phyloP scores from a whole-genome alignment of 257 asterid genomes.

The Solanum chilense region DNA sequence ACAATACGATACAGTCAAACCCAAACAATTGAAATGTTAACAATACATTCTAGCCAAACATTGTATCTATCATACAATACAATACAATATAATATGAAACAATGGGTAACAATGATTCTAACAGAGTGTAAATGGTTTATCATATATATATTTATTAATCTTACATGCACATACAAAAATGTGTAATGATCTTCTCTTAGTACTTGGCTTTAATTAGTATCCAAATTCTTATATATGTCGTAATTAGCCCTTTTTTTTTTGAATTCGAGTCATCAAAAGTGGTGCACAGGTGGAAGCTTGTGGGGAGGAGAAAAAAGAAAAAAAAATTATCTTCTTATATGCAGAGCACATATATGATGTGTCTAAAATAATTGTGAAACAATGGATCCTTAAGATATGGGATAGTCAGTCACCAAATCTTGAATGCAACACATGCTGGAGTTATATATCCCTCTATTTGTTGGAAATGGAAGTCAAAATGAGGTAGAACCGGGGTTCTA shows the following conservation, averaged over 20 bases:
- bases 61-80: too few species aligned
- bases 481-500: accelerated
- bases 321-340: too few species aligned
- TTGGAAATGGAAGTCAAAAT: background rate
- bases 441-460: background rate
- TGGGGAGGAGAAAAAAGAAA: too few species aligned
- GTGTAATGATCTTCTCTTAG: background rate
- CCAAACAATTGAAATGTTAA: too few species aligned
- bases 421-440: background rate
- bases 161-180: background rate
- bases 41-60: too few species aligned
- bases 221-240: background rate
- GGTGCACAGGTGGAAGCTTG: too few species aligned
- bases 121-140: background rate
- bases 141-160: background rate
- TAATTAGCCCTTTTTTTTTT: background rate
- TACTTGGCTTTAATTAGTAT: background rate
- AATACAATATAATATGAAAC: too few species aligned
- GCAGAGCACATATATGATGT: too few species aligned
- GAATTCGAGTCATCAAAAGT: too few species aligned
- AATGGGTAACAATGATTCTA: too few species aligned
- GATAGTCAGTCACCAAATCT: background rate
- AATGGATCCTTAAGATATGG: background rate
- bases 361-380: background rate
- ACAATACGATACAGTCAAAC: too few species aligned